Evolutionary conservation across 768 basidiomycete species (phyloP).

Genomic region (Rhodotorula paludigena): DNA sequence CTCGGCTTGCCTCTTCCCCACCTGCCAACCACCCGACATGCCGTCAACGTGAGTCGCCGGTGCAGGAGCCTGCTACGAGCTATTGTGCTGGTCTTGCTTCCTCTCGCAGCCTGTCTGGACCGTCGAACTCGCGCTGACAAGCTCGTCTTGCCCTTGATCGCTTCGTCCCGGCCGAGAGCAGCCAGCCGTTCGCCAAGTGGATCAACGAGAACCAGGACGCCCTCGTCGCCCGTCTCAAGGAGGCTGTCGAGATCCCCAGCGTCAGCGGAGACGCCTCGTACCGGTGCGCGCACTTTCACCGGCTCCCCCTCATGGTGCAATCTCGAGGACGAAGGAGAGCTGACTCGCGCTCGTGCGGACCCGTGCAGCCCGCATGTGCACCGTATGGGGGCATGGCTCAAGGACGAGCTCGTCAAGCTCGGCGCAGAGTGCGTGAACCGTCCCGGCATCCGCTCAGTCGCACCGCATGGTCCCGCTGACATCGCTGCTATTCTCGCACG

Average conservation of each 20-base stretch:
- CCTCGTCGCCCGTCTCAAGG: constrained; percentile 55
- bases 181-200: constrained; percentile 47
- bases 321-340: background rate
- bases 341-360: background rate
- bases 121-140: background rate
- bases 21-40: too few species aligned
- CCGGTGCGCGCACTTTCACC: background rate
- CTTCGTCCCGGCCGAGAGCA: too few species aligned
- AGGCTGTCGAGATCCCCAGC: constrained; percentile 39
- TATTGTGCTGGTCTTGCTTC: too few species aligned
- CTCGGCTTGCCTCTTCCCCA: too few species aligned
- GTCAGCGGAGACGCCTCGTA: constrained; percentile 3
- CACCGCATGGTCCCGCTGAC: background rate
- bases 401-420: constrained; percentile 64
- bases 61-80: too few species aligned
- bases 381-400: constrained; percentile 75
- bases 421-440: constrained; percentile 51
- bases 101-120: too few species aligned
- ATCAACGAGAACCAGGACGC: constrained; percentile 65
- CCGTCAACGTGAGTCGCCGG: too few species aligned
- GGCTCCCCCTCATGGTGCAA: background rate
- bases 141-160: background rate
- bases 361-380: constrained; percentile 25
- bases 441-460: background rate
- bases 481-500: background rate